These are phyloP conservation scores for Hypsizygus marmoreus DNA, from an alignment of 768 basidiomycete genomes.

Conservation along the genomic window DNA sequence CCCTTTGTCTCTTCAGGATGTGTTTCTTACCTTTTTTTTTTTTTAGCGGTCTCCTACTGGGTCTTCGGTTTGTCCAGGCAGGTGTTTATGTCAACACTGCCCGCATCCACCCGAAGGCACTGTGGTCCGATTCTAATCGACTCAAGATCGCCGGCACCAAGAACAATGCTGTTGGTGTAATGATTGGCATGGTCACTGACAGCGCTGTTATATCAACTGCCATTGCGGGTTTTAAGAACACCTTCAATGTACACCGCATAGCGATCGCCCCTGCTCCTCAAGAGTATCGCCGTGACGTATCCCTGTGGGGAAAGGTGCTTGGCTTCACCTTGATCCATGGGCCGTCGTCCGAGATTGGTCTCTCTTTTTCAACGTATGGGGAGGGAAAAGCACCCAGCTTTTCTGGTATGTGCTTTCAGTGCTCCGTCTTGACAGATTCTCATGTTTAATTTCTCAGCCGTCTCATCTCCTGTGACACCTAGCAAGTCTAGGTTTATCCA, in stretches of 20 bases:
- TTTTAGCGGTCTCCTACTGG: neutral
- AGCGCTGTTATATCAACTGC: neutral
- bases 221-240: neutral
- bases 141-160: conserved; percentile 1
- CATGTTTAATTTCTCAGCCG: neutral
- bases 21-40: neutral
- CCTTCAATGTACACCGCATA: neutral
- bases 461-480: neutral
- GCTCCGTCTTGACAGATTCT: neutral
- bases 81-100: conserved; percentile 2
- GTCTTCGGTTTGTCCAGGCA: conserved; percentile 1
- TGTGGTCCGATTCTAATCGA: neutral
- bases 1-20: too few relatives aligned
- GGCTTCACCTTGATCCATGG: conserved; percentile 1
- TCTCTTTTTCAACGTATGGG: neutral
- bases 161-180: conserved; percentile 1
- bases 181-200: conserved; percentile 10
- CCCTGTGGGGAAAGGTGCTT: conserved; percentile 8
- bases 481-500: neutral
- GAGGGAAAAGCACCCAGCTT: neutral
- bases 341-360: neutral
- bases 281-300: conserved; percentile 8
- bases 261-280: conserved; percentile 8
- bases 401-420: neutral
- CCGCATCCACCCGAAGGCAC: conserved; percentile 1